Evolutionary conservation across 345 rosid genomes (phyloP).

Genomic region (Populus alba): DNA sequence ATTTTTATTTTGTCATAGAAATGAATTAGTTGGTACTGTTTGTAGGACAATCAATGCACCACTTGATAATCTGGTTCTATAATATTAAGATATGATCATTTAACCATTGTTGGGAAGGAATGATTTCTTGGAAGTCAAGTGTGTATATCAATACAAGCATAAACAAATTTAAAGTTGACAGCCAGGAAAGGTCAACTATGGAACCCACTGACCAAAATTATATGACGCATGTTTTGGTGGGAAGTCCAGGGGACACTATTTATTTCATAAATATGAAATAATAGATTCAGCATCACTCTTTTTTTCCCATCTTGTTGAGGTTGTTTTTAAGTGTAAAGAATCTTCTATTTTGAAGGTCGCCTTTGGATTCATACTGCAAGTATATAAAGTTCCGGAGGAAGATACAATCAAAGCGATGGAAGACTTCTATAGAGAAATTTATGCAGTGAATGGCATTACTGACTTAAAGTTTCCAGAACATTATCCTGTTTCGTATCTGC

Average conservation of each 20-base stretch:
- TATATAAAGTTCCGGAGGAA: conserved; percentile 77
- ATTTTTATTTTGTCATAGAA: neutral
- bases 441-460: conserved; percentile 61
- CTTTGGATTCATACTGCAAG: conserved; percentile 96
- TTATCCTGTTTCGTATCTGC: conserved; percentile 69
- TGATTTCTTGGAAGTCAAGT: neutral
- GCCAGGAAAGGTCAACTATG: too few species aligned
- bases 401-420: conserved; percentile 91
- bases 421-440: conserved; percentile 73
- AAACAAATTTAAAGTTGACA: too few species aligned
- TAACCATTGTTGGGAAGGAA: neutral
- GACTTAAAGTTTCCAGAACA: conserved; percentile 63
- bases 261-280: neutral
- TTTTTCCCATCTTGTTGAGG: neutral
- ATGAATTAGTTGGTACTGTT: neutral
- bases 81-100: neutral
- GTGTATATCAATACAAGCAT: too few species aligned
- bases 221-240: neutral
- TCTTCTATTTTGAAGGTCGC: conserved; percentile 50
- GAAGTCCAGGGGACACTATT: neutral
- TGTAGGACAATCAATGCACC: neutral
- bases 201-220: too few species aligned
- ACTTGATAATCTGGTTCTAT: neutral
- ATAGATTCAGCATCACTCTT: neutral
- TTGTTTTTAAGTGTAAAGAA: neutral